phyloP scores from a whole-genome alignment of 305 asterid species.

The Rubia tinctorum region DNA sequence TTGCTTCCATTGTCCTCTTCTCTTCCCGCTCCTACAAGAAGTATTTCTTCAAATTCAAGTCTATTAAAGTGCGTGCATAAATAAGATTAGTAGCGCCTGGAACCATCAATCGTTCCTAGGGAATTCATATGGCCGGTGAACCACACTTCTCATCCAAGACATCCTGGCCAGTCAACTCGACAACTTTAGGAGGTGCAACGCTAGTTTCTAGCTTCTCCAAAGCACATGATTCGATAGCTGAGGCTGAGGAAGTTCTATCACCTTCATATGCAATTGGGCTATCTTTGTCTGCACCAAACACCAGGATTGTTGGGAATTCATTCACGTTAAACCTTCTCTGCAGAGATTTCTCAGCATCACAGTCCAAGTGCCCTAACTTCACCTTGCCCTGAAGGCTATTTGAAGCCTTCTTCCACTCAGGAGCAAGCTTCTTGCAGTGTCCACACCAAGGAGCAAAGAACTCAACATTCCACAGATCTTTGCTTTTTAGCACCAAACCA shows the following conservation, averaged over 20 bases:
- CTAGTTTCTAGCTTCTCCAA: constrained; percentile 81
- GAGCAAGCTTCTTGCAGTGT: too few relatives aligned
- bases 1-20: too few relatives aligned
- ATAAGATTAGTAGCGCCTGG: too few relatives aligned
- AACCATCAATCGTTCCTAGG: too few relatives aligned
- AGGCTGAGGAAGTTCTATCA: constrained; percentile 81
- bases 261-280: constrained; percentile 79
- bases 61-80: too few relatives aligned
- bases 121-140: constrained; percentile 68
- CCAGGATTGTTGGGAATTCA: constrained; percentile 97
- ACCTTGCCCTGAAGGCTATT: too few relatives aligned
- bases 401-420: too few relatives aligned
- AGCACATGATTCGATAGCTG: constrained; percentile 87
- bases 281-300: constrained; percentile 91
- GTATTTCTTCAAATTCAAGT: too few relatives aligned
- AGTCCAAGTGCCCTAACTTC: too few relatives aligned
- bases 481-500: constrained; percentile 80
- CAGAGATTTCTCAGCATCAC: constrained; percentile 34
- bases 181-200: constrained; percentile 87
- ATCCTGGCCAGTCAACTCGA: constrained; percentile 88
- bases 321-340: constrained; percentile 94
- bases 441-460: constrained; percentile 91
- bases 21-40: too few relatives aligned
- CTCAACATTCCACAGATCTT: constrained; percentile 94
- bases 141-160: constrained; percentile 91